A percentile compares a stretch with the other conserved stretches of the same genome.
Evolutionary conservation across 768 basidiomycete genomes (phyloP).

Genomic region (Rhizopogon salebrosus): DNA sequence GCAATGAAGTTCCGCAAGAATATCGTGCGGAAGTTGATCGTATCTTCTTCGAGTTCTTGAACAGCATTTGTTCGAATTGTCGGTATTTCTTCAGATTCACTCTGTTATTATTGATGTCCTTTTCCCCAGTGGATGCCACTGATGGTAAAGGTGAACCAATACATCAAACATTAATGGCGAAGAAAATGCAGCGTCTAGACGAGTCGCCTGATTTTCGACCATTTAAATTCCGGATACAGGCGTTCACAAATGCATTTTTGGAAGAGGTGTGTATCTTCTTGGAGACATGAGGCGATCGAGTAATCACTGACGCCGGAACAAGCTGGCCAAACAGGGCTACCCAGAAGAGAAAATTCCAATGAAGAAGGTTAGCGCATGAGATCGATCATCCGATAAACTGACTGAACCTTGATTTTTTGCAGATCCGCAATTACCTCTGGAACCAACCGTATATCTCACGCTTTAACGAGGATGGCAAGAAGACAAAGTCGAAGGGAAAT

Average conservation of each 20-base stretch:
- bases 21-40: constrained; percentile 79
- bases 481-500: constrained; percentile 98
- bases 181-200: constrained; percentile 96
- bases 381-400: not conserved
- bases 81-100: constrained; percentile 29
- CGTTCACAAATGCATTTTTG: constrained; percentile 93
- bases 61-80: constrained; percentile 86
- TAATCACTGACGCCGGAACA: constrained; percentile 26
- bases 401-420: constrained; percentile 18
- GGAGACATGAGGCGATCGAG: constrained; percentile 1
- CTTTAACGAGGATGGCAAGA: constrained; percentile 98
- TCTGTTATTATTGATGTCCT: constrained; percentile 12
- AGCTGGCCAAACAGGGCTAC: constrained; percentile 81
- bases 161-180: constrained; percentile 97
- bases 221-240: constrained; percentile 98
- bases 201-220: constrained; percentile 96
- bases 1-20: constrained; percentile 73
- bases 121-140: constrained; percentile 73
- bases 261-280: constrained; percentile 61
- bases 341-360: constrained; percentile 93
- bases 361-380: constrained; percentile 69
- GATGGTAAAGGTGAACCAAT: constrained; percentile 96
- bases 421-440: constrained; percentile 97
- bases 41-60: constrained; percentile 88
- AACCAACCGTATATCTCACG: constrained; percentile 89